Base-by-base conservation (phyloP, 2,329 filamentous ascomycete genomes). In the Trichoderma brevicompactum region DNA sequence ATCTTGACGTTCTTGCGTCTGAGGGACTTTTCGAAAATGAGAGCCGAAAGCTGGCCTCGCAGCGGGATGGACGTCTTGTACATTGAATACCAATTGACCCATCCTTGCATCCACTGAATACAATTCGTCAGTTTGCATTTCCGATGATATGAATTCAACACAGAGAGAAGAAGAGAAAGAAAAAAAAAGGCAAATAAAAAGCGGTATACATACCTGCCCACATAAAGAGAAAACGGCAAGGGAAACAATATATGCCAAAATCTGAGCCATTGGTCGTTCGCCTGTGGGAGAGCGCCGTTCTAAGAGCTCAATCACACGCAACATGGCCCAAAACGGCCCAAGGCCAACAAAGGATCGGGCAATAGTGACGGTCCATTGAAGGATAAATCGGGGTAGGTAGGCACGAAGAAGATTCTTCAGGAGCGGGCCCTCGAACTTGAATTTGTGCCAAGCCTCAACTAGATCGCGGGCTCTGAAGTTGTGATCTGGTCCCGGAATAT, bases 11-110 rank as follows among this genome's bases (percentile, higher is more conserved):
- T 91, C 74, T 94, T 94, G 55, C 89, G 85, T 49, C 89, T 84
- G 81, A 93, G 87, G 0, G 90, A 85, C 74, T 95, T 95, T 66
- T 89, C 85, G 70, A 94, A 94, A 15, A 94, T 85, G 7, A 92
- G 81, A 0, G 89, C 84, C 1, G 89, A 87, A 2, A 95, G 78
- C 70, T 93, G 88, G 34, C 87, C 84, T 59, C 89, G 86, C 15
- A 94, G 79, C 0, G 90, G 89, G 28, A 92, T 81, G 52, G 83
- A 82, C 10, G 94, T 74, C 59, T 86, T 83, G 0, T 84, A 82
- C 75, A 84, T 88, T 0, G 85, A 86, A 54, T 89, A 78, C 88
- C 89, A 93, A 70, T 85, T 88, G 15, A 90, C 75, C 80, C 85
- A 89, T 1, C 85, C 80, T 70, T 92, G 89, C 38, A 90, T 75